Base-by-base conservation (phyloP, 768 basidiomycete species). In the Psilocybe azurescens region DNA sequence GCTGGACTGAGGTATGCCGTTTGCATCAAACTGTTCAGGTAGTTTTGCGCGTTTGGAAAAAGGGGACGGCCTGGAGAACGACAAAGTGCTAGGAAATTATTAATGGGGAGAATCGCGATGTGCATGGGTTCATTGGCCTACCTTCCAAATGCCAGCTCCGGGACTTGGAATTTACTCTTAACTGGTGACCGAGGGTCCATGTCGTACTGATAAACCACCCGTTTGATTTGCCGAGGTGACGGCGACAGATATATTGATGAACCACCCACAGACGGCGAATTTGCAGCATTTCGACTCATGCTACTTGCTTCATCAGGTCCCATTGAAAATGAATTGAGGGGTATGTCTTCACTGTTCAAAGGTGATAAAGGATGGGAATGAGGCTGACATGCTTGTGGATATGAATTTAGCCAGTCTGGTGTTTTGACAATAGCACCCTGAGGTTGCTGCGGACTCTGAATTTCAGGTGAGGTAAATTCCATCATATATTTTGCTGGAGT, bases 401-500 rank as follows among this genome's bases (percentile, higher is more conserved):
- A 77, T 0, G 69, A 63, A 14, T 63, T 57, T 10, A 74, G 59
- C 70, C 72, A 69, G 8, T 71, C 60, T 1, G 77, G 78, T 4
- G 76, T 76, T 53, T 69, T 70, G 33, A 77, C 73, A 39, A 67
- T 56, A 32, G 67, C 70, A 38, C 69, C 68, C 56, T 67, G 60
- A 36, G 61, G 46, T 9, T 30, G n/a, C 13, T 52, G 29, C 20
- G 46, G 32, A 16, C 32, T 13, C 41, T 55, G 16, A 49, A 36
- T 49, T 30, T 32, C 39, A 29, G 56, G 52, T 36, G 65, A 60
- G 8, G 29, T 11, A 20, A 58, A 33, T n/a, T 36, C 55, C 30
- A 20, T 54, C 29, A 33, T n/a, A 8, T 55, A 52, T 33, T 28
- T 60, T 52, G 48, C 60, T 49, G 59, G 61, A 53, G 61, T 59